Percentiles rank a stretch among this genome's conserved stretches.
Evolutionary conservation across 73 alveolate species (phyloP).

Genomic region (Blepharisma stoltei): DNA sequence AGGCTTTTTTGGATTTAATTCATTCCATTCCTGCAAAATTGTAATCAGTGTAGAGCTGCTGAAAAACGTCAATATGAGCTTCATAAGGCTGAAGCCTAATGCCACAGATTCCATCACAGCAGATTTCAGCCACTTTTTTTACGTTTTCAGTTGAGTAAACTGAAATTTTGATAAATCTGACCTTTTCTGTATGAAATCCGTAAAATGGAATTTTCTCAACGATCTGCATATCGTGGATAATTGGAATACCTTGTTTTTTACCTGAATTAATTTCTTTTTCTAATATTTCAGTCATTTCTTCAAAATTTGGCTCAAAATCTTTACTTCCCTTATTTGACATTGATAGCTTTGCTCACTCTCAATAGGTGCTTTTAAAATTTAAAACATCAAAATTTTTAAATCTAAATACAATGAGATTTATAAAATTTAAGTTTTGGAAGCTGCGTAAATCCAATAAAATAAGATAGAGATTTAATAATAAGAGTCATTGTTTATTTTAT

Average conservation of each 20-base stretch:
- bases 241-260: slow-evolving; percentile 22
- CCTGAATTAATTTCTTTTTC: no score
- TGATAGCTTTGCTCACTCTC: no score
- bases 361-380: no score
- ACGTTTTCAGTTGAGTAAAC: slow-evolving; percentile 64
- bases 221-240: slow-evolving; percentile 63
- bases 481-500: no score
- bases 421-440: no score
- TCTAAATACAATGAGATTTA: no score
- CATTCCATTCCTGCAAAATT: slow-evolving; percentile 78
- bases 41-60: slow-evolving; percentile 82
- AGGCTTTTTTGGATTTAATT: slow-evolving; percentile 35
- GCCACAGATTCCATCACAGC: slow-evolving; percentile 55
- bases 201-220: slow-evolving; percentile 68
- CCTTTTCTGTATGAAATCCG: slow-evolving; percentile 68
- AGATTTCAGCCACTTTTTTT: slow-evolving; percentile 54
- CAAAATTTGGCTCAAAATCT: no score
- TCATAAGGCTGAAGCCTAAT: slow-evolving; percentile 75
- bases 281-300: no score
- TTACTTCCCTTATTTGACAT: no score
- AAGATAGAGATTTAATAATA: no score
- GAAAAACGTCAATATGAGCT: slow-evolving; percentile 77
- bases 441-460: no score
- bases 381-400: no score
- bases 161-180: slow-evolving; percentile 71